Percentiles rank a stretch among this genome's conserved stretches.
phyloP scores from a whole-genome alignment of 2,329 filamentous ascomycete genomes.

The Diaporthe sp. region DNA sequence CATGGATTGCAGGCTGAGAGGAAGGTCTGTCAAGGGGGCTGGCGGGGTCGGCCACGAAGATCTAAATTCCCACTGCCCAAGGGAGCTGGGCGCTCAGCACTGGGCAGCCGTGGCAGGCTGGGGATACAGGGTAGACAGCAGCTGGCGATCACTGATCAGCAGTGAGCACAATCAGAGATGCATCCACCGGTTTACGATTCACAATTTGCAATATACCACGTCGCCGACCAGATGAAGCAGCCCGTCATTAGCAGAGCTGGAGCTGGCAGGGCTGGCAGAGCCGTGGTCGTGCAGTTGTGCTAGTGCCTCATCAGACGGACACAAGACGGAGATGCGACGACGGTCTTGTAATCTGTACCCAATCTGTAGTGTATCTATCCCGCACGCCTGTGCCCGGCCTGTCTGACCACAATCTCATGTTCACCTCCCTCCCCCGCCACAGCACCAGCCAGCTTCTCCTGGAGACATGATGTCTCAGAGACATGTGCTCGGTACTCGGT shows the following conservation, averaged over 20 bases:
- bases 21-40: slow-evolving; percentile 32
- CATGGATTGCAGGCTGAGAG: slow-evolving; percentile 13
- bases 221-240: neutral
- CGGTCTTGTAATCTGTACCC: neutral
- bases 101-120: slow-evolving; percentile 16
- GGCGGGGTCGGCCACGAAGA: slow-evolving; percentile 31
- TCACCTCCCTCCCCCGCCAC: slow-evolving; percentile 18
- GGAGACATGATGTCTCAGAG: slow-evolving; percentile 23
- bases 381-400: neutral
- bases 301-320: slow-evolving; percentile 10
- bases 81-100: slow-evolving; percentile 32
- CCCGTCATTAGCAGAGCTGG: neutral
- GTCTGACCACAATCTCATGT: slow-evolving; percentile 37
- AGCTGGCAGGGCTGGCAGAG: neutral
- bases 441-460: slow-evolving; percentile 19
- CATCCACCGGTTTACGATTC: slow-evolving; percentile 21
- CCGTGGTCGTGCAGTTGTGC: neutral
- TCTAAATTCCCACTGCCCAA: slow-evolving; percentile 35
- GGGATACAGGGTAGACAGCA: slow-evolving; percentile 3
- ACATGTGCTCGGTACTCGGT: slow-evolving; percentile 18
- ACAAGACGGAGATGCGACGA: slow-evolving; percentile 15
- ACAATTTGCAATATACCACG: slow-evolving; percentile 18
- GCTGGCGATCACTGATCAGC: slow-evolving; percentile 18
- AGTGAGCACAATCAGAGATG: slow-evolving; percentile 26
- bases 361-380: slow-evolving; percentile 14